A percentile compares a stretch with the other conserved stretches of the same genome.
Conservation (phyloP, 2,329 filamentous ascomycete species). For the Arthrobotrys megalospora region DNA sequence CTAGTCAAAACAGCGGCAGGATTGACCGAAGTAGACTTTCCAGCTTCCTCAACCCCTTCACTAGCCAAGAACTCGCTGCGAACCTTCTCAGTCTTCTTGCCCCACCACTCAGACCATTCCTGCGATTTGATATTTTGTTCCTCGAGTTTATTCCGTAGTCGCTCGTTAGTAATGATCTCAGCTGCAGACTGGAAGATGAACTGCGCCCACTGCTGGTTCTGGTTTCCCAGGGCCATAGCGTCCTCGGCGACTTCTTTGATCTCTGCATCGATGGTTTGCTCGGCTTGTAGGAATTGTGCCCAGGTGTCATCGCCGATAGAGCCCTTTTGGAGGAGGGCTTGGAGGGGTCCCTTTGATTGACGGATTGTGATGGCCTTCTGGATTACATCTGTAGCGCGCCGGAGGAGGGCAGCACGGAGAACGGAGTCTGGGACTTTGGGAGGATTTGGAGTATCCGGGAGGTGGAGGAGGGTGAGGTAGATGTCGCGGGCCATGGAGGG, state of each 20-base stretch:
- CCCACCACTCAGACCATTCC: conserved; percentile 90
- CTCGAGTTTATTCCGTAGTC: conserved; percentile 80
- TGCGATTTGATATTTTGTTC: conserved; percentile 80
- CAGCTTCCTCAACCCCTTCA: conserved; percentile 69
- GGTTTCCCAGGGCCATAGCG: conserved; percentile 92
- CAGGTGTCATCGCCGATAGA: conserved; percentile 96
- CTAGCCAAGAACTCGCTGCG: conserved; percentile 83
- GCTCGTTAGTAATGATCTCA: conserved; percentile 89
- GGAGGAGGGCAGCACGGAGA: conserved; percentile 87
- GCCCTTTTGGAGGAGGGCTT: conserved; percentile 85
- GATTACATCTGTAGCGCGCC: conserved; percentile 93
- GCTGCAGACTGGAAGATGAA: conserved; percentile 97
- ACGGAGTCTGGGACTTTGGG: conserved; percentile 81
- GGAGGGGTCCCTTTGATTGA: conserved; percentile 88
- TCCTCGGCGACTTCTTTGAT: conserved; percentile 98
- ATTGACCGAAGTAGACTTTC: conserved; percentile 63
- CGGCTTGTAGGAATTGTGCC: conserved; percentile 90
- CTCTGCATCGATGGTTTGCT: conserved; percentile 78
- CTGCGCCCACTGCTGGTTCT: conserved; percentile 89
- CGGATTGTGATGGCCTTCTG: conserved; percentile 90
- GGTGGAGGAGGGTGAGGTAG: conserved; percentile 91
- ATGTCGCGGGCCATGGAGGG: conserved; percentile 92
- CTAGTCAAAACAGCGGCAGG: conserved; percentile 65
- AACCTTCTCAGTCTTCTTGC: conserved; percentile 82
- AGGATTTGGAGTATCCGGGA: conserved; percentile 73